phyloP scores from a whole-genome alignment of 495 filamentous ascomycete genomes.

The Pseudotulostoma volvatum region DNA sequence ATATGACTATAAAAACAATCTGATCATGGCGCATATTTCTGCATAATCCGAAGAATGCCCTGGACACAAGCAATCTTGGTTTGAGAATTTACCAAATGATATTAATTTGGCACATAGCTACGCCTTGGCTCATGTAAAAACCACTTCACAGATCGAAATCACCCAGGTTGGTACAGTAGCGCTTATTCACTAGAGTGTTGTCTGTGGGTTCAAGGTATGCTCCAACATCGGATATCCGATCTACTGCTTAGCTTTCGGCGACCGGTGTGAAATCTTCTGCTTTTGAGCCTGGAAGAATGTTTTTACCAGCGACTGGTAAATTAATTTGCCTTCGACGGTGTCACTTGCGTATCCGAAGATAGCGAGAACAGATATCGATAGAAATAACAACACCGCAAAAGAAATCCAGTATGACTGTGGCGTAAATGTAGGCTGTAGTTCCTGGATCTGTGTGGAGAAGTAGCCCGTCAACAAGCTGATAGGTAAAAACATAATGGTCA shows the following conservation, averaged over 20 bases:
- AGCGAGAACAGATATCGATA: constrained; percentile 42
- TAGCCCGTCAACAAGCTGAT: constrained; percentile 75
- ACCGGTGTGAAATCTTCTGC: constrained; percentile 11
- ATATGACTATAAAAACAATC: not conserved
- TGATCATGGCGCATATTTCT: constrained; percentile 1
- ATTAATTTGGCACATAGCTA: too few relatives aligned
- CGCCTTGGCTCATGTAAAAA: too few relatives aligned
- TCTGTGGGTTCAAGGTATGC: too few relatives aligned
- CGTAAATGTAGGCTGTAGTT: constrained; percentile 40
- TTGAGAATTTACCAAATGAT: too few relatives aligned
- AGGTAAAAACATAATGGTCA: constrained; percentile 71
- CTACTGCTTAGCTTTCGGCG: too few relatives aligned
- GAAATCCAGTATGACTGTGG: constrained; percentile 52
- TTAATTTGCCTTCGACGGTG: constrained; percentile 34
- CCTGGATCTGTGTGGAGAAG: constrained; percentile 55
- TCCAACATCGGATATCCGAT: too few relatives aligned
- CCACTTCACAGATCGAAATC: too few relatives aligned
- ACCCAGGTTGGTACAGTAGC: too few relatives aligned
- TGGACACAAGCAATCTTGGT: too few relatives aligned
- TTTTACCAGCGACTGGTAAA: constrained; percentile 29
- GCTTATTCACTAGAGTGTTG: too few relatives aligned
- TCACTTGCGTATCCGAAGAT: constrained; percentile 31
- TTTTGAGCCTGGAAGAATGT: constrained; percentile 23
- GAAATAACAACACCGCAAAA: constrained; percentile 49
- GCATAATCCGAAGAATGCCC: constrained; percentile 2